A percentile compares a stretch with the other conserved stretches of the same genome.
Conservation (phyloP, 345 rosid genomes). For the Pugionium cornutum region DNA sequence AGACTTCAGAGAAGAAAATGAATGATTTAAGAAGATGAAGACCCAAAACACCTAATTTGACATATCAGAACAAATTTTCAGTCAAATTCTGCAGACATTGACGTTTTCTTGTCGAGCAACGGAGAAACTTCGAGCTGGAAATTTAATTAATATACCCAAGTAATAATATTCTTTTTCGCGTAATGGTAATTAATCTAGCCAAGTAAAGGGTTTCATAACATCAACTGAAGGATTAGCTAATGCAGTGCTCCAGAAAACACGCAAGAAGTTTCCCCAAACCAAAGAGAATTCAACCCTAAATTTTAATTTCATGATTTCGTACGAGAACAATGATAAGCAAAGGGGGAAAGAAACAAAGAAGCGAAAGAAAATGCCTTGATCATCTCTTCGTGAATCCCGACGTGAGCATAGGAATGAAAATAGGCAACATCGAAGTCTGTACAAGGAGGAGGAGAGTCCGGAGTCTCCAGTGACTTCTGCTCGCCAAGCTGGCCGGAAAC, state of each 20-base stretch:
- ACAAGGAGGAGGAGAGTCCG: conserved; percentile 43
- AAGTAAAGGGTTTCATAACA: not conserved
- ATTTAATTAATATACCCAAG: too few relatives aligned
- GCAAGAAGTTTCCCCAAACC: not conserved
- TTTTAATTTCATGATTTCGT: not conserved
- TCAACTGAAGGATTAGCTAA: conserved; percentile 2
- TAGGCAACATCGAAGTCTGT: conserved; percentile 92
- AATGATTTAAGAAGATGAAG: not conserved
- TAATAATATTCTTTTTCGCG: too few relatives aligned
- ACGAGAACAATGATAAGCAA: not conserved
- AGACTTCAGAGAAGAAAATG: not conserved
- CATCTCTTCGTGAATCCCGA: conserved; percentile 97
- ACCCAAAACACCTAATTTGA: conserved; percentile 21
- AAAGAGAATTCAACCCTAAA: not conserved
- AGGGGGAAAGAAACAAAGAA: not conserved
- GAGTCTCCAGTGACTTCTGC: conserved; percentile 29
- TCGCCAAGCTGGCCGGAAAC: conserved; percentile 46
- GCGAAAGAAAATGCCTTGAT: conserved; percentile 56
- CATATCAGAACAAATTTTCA: not conserved
- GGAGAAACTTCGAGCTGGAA: not conserved
- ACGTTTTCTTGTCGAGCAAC: not conserved
- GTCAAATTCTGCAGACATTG: conserved; percentile 10
- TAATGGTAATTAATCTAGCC: too few relatives aligned
- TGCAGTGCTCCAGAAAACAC: conserved; percentile 1
- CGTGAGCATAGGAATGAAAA: conserved; percentile 86